Conservation (phyloP, 768 basidiomycete genomes). For the Galerina marginata region DNA sequence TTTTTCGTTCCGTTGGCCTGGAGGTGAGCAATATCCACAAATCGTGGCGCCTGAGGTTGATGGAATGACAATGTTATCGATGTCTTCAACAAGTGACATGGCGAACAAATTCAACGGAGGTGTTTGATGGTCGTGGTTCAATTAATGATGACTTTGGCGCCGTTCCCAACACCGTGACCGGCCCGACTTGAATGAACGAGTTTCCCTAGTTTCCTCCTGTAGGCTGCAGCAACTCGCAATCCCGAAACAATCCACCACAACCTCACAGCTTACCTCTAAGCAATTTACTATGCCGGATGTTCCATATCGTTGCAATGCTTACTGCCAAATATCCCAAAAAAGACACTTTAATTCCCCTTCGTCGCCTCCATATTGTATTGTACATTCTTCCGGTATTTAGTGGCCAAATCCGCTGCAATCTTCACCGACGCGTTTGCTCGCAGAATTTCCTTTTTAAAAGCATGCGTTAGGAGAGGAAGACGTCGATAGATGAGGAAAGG, state of each 20-base stretch:
- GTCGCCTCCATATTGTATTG: conserved; percentile 89
- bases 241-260: too few species aligned
- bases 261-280: too few species aligned
- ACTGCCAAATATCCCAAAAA: background rate
- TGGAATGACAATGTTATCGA: conserved; percentile 45
- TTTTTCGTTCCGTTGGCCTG: conserved; percentile 49
- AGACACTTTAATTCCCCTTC: conserved; percentile 40
- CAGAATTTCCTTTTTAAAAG: conserved; percentile 67
- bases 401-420: conserved; percentile 81
- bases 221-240: too few species aligned
- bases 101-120: background rate
- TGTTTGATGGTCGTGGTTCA: background rate
- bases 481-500: background rate
- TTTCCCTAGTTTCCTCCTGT: too few species aligned
- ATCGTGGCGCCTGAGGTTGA: conserved; percentile 40
- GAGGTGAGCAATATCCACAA: conserved; percentile 73
- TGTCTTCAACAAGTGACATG: conserved; percentile 21
- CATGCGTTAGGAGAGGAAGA: background rate
- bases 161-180: too few species aligned
- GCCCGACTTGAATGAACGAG: too few species aligned
- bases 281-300: background rate
- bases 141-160: background rate
- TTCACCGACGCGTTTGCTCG: conserved; percentile 79
- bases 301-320: background rate
- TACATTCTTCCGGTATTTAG: conserved; percentile 92